phyloP scores from a whole-genome alignment of 768 basidiomycete species.

The Kwoniella sp. region DNA sequence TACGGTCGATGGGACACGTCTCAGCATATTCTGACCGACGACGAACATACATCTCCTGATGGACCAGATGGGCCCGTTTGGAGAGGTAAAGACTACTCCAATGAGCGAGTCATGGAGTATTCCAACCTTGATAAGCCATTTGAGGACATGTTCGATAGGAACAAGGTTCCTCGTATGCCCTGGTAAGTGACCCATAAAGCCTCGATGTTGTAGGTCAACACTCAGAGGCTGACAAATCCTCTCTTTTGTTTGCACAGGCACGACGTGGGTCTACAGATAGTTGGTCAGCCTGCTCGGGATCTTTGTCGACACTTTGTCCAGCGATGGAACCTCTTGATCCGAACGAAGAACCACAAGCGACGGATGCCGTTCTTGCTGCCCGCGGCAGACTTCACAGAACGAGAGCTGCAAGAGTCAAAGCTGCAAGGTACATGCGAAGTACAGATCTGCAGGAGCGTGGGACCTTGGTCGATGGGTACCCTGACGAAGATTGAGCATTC shows the following conservation, averaged over 20 bases:
- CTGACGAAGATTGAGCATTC: slow-evolving; percentile 81
- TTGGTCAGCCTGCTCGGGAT: slow-evolving; percentile 94
- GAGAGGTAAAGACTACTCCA: slow-evolving; percentile 96
- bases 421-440: slow-evolving; percentile 95
- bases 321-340: slow-evolving; percentile 56
- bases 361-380: slow-evolving; percentile 91
- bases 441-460: slow-evolving; percentile 92
- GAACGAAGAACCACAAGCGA: slow-evolving; percentile 78
- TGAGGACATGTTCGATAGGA: slow-evolving; percentile 93
- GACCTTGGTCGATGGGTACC: slow-evolving; percentile 96
- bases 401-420: slow-evolving; percentile 74
- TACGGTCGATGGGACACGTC: slow-evolving; percentile 83
- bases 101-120: slow-evolving; percentile 84
- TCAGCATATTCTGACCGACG: slow-evolving; percentile 86
- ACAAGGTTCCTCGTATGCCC: slow-evolving; percentile 89
- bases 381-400: slow-evolving; percentile 83
- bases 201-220: background rate
- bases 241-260: slow-evolving; percentile 67
- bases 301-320: slow-evolving; percentile 92
- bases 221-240: slow-evolving; percentile 4
- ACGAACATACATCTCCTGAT: slow-evolving; percentile 62
- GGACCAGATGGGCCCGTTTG: slow-evolving; percentile 73
- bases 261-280: slow-evolving; percentile 92
- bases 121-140: slow-evolving; percentile 81
- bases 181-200: slow-evolving; percentile 65